Conservation (phyloP, 1,284 basidiomycete species). For the Mrakiaceae sp. region DNA sequence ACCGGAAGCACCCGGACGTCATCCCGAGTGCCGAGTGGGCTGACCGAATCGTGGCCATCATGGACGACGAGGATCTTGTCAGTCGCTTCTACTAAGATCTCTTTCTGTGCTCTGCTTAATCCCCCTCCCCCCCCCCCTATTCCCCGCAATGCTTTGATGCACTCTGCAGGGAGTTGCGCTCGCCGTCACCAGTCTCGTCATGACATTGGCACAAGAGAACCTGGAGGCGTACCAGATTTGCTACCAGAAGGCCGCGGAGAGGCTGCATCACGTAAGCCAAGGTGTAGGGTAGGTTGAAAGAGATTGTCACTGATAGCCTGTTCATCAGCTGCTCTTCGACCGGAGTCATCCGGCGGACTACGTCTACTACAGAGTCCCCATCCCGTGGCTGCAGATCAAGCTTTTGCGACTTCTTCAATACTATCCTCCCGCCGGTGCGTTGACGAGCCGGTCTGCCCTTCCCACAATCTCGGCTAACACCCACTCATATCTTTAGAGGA, state of each 20-base stretch:
- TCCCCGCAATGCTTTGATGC: conserved; percentile 7
- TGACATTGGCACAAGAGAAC: conserved; percentile 88
- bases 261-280: conserved; percentile 61
- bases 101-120: neutral
- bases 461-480: neutral
- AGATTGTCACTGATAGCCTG: neutral
- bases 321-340: conserved; percentile 70
- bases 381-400: conserved; percentile 73
- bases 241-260: conserved; percentile 87
- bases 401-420: conserved; percentile 86
- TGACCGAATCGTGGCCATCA: conserved; percentile 79
- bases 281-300: too few species aligned
- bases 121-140: conserved; percentile 2
- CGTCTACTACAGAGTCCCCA: conserved; percentile 66
- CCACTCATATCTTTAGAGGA: conserved; percentile 51
- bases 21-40: conserved; percentile 94
- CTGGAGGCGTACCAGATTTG: conserved; percentile 79
- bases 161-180: conserved; percentile 71
- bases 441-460: conserved; percentile 6
- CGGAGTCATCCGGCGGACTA: conserved; percentile 80
- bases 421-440: conserved; percentile 78
- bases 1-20: conserved; percentile 90
- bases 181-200: conserved; percentile 85
- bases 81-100: conserved; percentile 17
- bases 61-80: conserved; percentile 85